These are phyloP conservation scores for Aspergillus ustus DNA, from an alignment of 2,329 filamentous ascomycete genomes.

Conservation along the genomic window DNA sequence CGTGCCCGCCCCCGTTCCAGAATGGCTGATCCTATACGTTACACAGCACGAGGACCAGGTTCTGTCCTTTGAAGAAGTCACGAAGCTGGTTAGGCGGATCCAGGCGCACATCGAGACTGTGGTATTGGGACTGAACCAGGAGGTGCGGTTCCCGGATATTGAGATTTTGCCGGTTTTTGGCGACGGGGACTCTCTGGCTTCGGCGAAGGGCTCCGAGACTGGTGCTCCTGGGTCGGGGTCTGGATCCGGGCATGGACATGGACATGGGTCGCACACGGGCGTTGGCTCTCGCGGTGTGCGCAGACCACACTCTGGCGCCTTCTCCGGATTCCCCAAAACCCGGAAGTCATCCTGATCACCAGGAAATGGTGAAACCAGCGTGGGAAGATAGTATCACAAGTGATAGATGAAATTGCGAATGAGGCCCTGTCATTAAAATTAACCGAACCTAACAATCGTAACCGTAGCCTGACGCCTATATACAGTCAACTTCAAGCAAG, in stretches of 20 bases:
- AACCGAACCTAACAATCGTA: constrained; percentile 3
- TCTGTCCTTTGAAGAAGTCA: constrained; percentile 35
- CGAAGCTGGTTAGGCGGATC: constrained; percentile 32
- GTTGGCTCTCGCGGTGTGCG: too few species aligned
- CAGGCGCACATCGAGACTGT: constrained; percentile 25
- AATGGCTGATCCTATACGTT: constrained; percentile 35
- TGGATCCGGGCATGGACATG: too few species aligned
- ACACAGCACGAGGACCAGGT: constrained; percentile 25
- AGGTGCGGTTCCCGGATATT: constrained; percentile 43
- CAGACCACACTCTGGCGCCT: neutral
- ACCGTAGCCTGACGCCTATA: constrained; percentile 6
- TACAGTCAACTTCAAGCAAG: neutral
- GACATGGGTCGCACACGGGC: too few species aligned
- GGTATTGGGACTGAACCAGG: constrained; percentile 11
- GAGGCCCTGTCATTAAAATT: constrained; percentile 2
- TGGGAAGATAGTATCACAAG: neutral
- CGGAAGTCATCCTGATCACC: neutral
- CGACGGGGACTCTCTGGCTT: constrained; percentile 16
- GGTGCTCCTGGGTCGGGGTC: neutral
- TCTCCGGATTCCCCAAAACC: neutral
- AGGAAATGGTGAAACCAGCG: neutral
- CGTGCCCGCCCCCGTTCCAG: constrained; percentile 37
- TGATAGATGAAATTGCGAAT: neutral
- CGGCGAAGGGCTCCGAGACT: neutral
- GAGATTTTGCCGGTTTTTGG: constrained; percentile 44